Conservation (phyloP, 2,329 filamentous ascomycete genomes). For the Aspergillus aculeatinus region DNA sequence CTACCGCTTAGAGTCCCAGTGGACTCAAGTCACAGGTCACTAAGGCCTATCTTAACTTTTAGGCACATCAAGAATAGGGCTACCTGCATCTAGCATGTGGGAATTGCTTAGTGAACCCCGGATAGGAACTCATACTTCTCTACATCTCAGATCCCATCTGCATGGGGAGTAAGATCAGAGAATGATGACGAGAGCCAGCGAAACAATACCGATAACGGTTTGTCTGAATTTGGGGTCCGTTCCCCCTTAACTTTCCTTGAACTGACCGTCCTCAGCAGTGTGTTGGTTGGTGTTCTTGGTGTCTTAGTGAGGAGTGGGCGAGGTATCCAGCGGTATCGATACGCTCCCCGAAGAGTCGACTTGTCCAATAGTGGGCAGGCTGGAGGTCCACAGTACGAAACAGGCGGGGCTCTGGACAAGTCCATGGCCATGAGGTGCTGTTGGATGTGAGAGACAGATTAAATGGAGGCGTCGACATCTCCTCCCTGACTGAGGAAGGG, state of each 20-base stretch:
- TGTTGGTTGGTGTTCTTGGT: neutral
- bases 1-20: neutral
- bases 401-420: conserved; percentile 12
- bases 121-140: neutral
- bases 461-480: neutral
- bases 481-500: neutral
- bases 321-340: conserved; percentile 11
- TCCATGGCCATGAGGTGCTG: conserved; percentile 2
- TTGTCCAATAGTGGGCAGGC: conserved; percentile 9
- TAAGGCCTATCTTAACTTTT: neutral
- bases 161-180: neutral
- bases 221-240: neutral
- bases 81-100: neutral
- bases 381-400: conserved; percentile 3
- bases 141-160: neutral
- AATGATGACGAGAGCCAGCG: neutral
- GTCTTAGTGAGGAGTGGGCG: neutral
- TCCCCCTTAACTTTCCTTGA: neutral
- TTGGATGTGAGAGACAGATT: conserved; percentile 14
- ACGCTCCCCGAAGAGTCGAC: conserved; percentile 7
- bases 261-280: neutral
- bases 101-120: neutral
- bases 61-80: neutral
- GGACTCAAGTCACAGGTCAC: neutral
- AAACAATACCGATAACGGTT: neutral